Evolutionary conservation across 192 early-diverging fungal species (phyloP).

Genomic region (Coemansia sp.): DNA sequence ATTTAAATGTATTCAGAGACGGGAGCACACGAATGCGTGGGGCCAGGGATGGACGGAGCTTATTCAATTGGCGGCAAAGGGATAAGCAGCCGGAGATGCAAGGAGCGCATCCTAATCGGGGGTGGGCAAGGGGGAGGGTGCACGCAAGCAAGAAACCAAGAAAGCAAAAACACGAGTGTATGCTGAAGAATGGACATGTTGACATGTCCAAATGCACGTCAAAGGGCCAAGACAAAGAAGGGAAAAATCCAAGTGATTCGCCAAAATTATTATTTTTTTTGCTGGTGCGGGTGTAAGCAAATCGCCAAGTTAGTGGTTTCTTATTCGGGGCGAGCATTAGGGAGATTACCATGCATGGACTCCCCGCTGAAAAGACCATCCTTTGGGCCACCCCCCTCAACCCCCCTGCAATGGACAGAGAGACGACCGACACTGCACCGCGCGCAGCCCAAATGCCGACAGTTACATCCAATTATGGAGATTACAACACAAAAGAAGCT

Average conservation of each 20-base stretch:
- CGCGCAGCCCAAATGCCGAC: conserved; percentile 11
- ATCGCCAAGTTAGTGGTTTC: conserved; percentile 25
- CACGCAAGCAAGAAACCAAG: not conserved
- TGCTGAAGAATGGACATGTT: conserved; percentile 19
- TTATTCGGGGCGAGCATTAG: conserved; percentile 9
- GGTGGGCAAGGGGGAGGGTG: not conserved
- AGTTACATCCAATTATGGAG: conserved; percentile 15
- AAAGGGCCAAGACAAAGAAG: conserved; percentile 4
- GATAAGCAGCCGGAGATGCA: conserved; percentile 19
- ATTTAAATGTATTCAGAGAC: conserved; percentile 9
- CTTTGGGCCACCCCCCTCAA: conserved; percentile 1
- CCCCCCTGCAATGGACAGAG: not conserved
- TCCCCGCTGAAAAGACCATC: not conserved
- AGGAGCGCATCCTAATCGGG: conserved; percentile 20
- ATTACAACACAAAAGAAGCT: conserved; percentile 4
- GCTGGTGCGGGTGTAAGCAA: conserved; percentile 18
- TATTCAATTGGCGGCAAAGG: conserved; percentile 6
- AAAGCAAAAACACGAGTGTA: conserved; percentile 5
- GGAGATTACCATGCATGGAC: conserved; percentile 24
- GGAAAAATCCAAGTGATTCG: conserved; percentile 6
- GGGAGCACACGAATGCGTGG: not conserved
- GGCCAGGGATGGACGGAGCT: conserved; percentile 5
- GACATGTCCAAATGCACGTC: conserved; percentile 18
- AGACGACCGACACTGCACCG: conserved; percentile 6
- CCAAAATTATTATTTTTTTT: conserved; percentile 7